Conservation (phyloP, 2,329 filamentous ascomycete species). For the Botrytis tulipae region DNA sequence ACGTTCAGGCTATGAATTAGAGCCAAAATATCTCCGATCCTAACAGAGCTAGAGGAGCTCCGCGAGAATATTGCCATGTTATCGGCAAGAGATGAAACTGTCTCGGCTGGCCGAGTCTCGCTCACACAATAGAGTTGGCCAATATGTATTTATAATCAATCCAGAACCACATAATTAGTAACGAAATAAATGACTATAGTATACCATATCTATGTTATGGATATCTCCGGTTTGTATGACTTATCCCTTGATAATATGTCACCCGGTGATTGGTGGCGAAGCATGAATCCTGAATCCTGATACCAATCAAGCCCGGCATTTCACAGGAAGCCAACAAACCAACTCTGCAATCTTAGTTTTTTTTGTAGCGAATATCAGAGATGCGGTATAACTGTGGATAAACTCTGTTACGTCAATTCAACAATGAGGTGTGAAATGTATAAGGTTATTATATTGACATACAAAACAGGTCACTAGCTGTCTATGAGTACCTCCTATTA, state of each 20-base stretch:
- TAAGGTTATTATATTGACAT: too few species aligned
- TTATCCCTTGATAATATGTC: not conserved
- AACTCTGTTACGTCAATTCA: too few species aligned
- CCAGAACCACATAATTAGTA: not conserved
- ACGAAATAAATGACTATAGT: not conserved
- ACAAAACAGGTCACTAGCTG: not conserved
- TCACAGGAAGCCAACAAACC: not conserved
- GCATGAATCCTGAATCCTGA: not conserved
- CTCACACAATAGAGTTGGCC: not conserved
- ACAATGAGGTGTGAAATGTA: too few species aligned
- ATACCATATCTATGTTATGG: not conserved
- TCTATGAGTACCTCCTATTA: not conserved
- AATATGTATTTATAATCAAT: not conserved
- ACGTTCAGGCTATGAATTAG: not conserved
- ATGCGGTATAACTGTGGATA: not conserved
- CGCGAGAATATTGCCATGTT: not conserved
- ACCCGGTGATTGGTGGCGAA: not conserved
- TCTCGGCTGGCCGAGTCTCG: too few species aligned
- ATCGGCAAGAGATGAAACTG: not conserved
- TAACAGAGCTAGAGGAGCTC: not conserved
- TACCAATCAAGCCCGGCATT: not conserved
- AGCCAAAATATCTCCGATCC: not conserved
- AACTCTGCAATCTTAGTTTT: not conserved
- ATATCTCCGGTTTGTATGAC: not conserved
- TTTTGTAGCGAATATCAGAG: not conserved